Base-by-base conservation (phyloP, 177 flowering plant genomes). In the Vitis hybrid region DNA sequence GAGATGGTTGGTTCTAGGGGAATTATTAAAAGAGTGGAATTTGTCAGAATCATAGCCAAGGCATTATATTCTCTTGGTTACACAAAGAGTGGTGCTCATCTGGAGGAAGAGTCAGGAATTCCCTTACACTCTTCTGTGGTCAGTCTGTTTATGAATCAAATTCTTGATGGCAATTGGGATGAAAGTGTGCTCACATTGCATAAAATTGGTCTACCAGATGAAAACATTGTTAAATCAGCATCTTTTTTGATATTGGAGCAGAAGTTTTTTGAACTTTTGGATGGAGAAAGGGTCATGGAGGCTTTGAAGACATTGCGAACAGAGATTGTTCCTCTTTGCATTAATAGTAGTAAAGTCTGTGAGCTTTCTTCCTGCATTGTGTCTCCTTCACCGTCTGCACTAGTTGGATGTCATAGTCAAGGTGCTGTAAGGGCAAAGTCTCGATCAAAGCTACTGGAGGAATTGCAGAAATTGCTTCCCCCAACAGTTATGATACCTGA, bases 51-150 rank as follows among this genome's bases (percentile, higher is more conserved):
- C 51, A 89, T 94, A 63, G 80, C 95, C 15, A 85, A 81, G 66
- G 96, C 97, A 21, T 81, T 93, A 50, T 89, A 90, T 60, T 88
- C 94, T 62, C 91, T 94, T 70, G 98, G 97, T 23, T 92, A 88
- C 75, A 73, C 77, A 21, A 84, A 75, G 70, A 85, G 87, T 54
- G 92, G 94, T 21, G 88, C 91, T 40, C 80, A 68, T 79, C 73
- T 94, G n/a, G 96, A 92, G 82, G 96, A 92, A 76, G 97, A 94
- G 71, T 92, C 98, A 2, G 94, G 98, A 52, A 86, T 90, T 77
- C 78, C 87, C 0, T 83, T 94, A 52, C 90, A 91, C 65, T 85
- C 97, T 6, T 63, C 87, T 13, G 26, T 73, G 34, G 89, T 91
- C 10, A 80, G 68, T 64, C 67, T 77, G 64, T 87, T 94, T 66